Evolutionary conservation across 2,329 filamentous ascomycete species (phyloP), one percentile per base, ranked within the genome.

Genomic region (Knoxdaviesia capensis): DNA sequence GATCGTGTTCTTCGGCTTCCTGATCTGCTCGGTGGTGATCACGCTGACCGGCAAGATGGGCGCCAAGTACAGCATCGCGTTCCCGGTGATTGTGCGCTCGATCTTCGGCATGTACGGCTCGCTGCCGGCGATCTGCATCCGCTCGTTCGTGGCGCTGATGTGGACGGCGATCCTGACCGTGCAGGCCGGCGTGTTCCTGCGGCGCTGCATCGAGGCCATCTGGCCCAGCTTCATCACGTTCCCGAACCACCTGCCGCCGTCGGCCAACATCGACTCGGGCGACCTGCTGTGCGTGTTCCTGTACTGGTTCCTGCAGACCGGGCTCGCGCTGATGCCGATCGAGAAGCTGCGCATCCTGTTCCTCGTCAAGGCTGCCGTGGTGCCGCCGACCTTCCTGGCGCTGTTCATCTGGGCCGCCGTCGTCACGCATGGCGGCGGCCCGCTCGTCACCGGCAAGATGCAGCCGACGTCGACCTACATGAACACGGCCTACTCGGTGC

Each of bases 291-390:
- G 55, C 34, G 59, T 62, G 45, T 62, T 68, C 41, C 50, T 66
- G 9, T 67, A 64, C 48, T 68, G 63, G 58, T 59, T 64, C 36
- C 49, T 61, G 4, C 64, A 67, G 48, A 60, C 62, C 6, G 53
- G 54, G 1, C 53, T 67, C 6, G 51, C 66, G 32, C 64, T 57
- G 53, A 61, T 66, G 37, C 56, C 54, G 6, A 63, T 63, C 4
- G 61, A 66, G 39, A 56, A 57, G 7, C 54, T 66, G 34, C 54
- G 63, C 38, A 54, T 48, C 28, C 60, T 65, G 46, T 62, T 68
- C 45, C 57, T 59, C 41, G 47, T 60, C 44, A 58, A 61, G 28
- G 57, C 59, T 54, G 56, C 31, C 45, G 37, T 49, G 7, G 48
- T 41, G 20, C 49, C 45, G 1, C 45, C 45, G 9, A 44, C 46